Base-by-base conservation (phyloP, 768 basidiomycete species). In the Mycena alexandri region DNA sequence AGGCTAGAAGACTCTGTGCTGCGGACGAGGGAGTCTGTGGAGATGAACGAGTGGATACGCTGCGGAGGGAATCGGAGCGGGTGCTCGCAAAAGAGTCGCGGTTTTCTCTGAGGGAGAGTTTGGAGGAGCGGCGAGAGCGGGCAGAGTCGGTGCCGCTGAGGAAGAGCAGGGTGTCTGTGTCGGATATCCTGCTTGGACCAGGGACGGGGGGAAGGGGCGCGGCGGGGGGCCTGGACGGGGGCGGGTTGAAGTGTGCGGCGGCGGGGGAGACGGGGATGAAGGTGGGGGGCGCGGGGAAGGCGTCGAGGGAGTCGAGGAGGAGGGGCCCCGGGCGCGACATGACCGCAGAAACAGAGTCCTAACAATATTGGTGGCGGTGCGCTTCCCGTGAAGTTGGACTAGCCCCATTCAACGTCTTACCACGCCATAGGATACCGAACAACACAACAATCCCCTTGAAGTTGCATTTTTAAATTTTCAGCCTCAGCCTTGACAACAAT, bases 131-230 rank as follows among this genome's bases (percentile, higher is more conserved):
- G 29, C 81, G 77, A 13, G 69, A 71, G 60, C 70, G 62, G 9
- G 64, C 62, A 74, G 71, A 42, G 79, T 74, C 61, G 16, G 53
- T 61, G 52, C 58, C 54, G 29, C 78, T 74, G 43, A 77, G 81
- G 44, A 85, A 80, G 21, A 81, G 79, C 42, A 83, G 78, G 34
- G 81, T 85, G 65, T 85, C 87, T 42, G 83, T 76, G 63, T 83
- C 80, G 3, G 88, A 82, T 25, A 89, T 81, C 21, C 87, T 81
- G 2, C 88, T 88, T 0, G 87, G 87, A 2, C 87, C 89, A 0
- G 91, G 91, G 2, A 92, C 71, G 4, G 91, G 89, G 0, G 91
- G 91, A 4, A 92, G 83, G 0, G 91, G 90, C 0, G 80, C 71
- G 0, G 82, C 77, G 0, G 90, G 90, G 0, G 90, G 90, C 2